phyloP scores from a whole-genome alignment of 495 filamentous ascomycete species.

The Penicillium turbatum region DNA sequence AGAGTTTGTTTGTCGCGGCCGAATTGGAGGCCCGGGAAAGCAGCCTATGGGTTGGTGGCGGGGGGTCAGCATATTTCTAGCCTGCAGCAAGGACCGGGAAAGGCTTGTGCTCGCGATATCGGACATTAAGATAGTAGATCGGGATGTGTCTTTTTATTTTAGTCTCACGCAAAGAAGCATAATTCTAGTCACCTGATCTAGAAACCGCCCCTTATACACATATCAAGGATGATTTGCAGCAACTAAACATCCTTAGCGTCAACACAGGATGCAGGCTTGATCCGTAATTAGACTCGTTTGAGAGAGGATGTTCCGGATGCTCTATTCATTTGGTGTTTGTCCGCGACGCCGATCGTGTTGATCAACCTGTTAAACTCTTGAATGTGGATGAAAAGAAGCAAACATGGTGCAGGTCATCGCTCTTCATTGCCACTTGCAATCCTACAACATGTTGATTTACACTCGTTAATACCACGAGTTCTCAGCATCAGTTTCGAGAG shows the following conservation, averaged over 20 bases:
- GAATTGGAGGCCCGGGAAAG: slow-evolving; percentile 23
- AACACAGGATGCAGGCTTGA: slow-evolving; percentile 4
- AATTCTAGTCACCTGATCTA: slow-evolving; percentile 3
- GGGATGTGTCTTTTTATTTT: background rate
- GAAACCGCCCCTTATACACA: background rate
- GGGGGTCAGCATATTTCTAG: slow-evolving; percentile 6
- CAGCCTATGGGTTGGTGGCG: slow-evolving; percentile 18
- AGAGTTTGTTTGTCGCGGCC: slow-evolving; percentile 9
- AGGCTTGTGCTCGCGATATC: slow-evolving; percentile 6
- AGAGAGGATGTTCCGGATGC: background rate
- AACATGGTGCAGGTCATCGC: slow-evolving; percentile 10
- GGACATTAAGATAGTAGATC: slow-evolving; percentile 7
- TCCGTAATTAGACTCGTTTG: slow-evolving; percentile 14
- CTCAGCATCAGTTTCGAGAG: background rate
- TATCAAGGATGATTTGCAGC: slow-evolving; percentile 5
- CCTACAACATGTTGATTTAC: background rate
- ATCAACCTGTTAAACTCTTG: slow-evolving; percentile 12
- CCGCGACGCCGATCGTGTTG: slow-evolving; percentile 23
- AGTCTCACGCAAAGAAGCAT: background rate
- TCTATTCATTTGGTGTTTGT: slow-evolving; percentile 11
- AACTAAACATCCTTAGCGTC: slow-evolving; percentile 1
- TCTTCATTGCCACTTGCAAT: background rate
- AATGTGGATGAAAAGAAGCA: slow-evolving; percentile 15
- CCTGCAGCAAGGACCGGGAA: background rate
- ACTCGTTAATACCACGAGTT: background rate